Evolutionary conservation across 352 stramenopile genomes (phyloP).

Genomic region (Globisporangium parvum): DNA sequence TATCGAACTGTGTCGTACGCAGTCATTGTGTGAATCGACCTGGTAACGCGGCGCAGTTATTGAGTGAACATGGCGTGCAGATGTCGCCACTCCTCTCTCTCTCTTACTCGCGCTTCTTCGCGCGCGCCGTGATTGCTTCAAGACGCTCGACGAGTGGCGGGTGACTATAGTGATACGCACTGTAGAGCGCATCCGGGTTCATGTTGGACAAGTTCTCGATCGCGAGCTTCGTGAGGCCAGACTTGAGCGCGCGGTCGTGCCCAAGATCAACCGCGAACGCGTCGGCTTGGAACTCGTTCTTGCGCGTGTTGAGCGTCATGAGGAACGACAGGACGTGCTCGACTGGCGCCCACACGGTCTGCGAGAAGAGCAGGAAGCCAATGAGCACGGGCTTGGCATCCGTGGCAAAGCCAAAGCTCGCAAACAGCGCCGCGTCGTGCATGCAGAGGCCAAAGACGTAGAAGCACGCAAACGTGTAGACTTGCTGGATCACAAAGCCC

Average conservation of each 20-base stretch:
- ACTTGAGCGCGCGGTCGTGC: constrained; percentile 88
- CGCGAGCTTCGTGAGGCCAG: constrained; percentile 94
- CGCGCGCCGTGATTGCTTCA: constrained; percentile 78
- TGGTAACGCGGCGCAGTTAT: background rate
- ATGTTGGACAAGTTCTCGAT: constrained; percentile 97
- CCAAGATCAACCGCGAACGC: constrained; percentile 92
- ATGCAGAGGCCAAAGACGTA: constrained; percentile 81
- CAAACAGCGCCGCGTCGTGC: constrained; percentile 69
- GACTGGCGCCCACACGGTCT: constrained; percentile 76
- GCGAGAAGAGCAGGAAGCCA: constrained; percentile 79
- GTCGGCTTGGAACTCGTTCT: constrained; percentile 89
- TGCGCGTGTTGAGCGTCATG: constrained; percentile 70
- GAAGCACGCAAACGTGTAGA: constrained; percentile 69
- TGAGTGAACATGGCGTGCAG: background rate
- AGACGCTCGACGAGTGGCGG: constrained; percentile 95
- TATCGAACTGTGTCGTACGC: no score
- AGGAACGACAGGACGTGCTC: constrained; percentile 72
- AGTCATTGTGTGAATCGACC: constrained; percentile 2
- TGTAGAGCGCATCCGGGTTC: constrained; percentile 93
- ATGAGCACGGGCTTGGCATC: constrained; percentile 60
- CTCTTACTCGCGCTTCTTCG: constrained; percentile 56
- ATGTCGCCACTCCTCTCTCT: constrained; percentile 3
- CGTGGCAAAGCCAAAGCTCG: constrained; percentile 68
- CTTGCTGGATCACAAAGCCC: constrained; percentile 92
- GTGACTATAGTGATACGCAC: constrained; percentile 97